Evolutionary conservation across 2,329 filamentous ascomycete genomes (phyloP).

Genomic region (Trematosphaeria pertusa): DNA sequence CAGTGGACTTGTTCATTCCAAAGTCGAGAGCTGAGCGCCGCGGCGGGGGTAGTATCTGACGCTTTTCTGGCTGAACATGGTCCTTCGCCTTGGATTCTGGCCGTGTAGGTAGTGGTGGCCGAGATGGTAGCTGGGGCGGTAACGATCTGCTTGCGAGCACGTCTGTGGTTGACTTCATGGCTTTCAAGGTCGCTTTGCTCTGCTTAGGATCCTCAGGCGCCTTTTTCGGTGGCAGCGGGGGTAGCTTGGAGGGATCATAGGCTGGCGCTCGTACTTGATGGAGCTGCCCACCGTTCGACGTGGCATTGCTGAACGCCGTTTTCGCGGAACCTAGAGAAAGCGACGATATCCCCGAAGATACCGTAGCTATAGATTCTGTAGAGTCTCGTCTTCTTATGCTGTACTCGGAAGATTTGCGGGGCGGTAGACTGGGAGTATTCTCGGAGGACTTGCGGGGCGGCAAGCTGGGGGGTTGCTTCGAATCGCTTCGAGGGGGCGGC

Average conservation of each 20-base stretch:
- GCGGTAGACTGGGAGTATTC: constrained; percentile 51
- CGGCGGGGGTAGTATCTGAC: constrained; percentile 43
- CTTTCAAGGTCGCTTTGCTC: constrained; percentile 44
- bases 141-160: constrained; percentile 30
- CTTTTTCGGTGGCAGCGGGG: constrained; percentile 61
- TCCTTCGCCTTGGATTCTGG: constrained; percentile 21
- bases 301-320: constrained; percentile 46
- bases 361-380: constrained; percentile 60
- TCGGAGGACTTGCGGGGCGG: constrained; percentile 55
- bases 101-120: constrained; percentile 33
- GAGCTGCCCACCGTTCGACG: constrained; percentile 19
- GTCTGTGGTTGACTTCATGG: constrained; percentile 45
- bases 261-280: constrained; percentile 60
- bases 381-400: constrained; percentile 43
- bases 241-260: constrained; percentile 63
- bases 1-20: constrained; percentile 51
- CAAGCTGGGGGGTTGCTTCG: constrained; percentile 48
- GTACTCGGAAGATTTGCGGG: constrained; percentile 52
- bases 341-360: constrained; percentile 55
- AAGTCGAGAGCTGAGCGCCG: constrained; percentile 56
- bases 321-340: constrained; percentile 58
- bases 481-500: constrained; percentile 57
- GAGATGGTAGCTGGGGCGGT: constrained; percentile 37
- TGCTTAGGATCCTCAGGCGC: constrained; percentile 51
- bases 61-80: constrained; percentile 24